Evolutionary conservation across 2,329 filamentous ascomycete species (phyloP), one percentile per base, ranked within the genome.

Genomic region (Orbilia quercus): DNA sequence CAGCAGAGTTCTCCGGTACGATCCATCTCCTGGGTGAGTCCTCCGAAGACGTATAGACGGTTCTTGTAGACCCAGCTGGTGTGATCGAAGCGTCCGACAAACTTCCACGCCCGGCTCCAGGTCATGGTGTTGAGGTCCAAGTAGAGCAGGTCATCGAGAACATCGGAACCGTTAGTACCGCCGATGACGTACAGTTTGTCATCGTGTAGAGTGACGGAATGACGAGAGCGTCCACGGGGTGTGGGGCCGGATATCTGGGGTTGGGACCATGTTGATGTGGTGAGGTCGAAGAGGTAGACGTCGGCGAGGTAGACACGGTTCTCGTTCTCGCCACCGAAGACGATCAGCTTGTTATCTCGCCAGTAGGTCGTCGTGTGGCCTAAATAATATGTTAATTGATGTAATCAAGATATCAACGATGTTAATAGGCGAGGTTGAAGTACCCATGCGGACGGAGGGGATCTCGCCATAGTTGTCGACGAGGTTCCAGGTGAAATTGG

Each of bases 391-490:
- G 16, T 59, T 50, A 40, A 63, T 57, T 50, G 40, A 54, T 53
- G 16, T 18, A 71, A 58, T 69, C 25, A 38, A 54, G n/a, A 54
- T 9, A 6, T 42, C 40, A 64, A 79, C 85, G 77, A n/a, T n/a
- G n/a, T n/a, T n/a, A n/a, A n/a, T n/a, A n/a, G n/a, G n/a, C n/a
- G n/a, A n/a, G n/a, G n/a, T n/a, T n/a, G n/a, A n/a, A n/a, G n/a
- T 84, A 92, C 93, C 94, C 95, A 98, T 98, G 76, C 94, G 89
- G 54, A 98, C 94, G 12, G 94, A 94, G 2, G 94, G 94, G 76
- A 98, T 98, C 81, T 98, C 94, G 34, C 95, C 95, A 83, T 96
- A 99, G 81, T 99, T 99, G 82, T 98, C 95, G 18, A 99, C 94
- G 55, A 99, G 84, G 76, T 88, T 95, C 95, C 95, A 99, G 80